A percentile compares a stretch with the other conserved stretches of the same genome.
Conservation (phyloP, 352 stramenopile genomes). For the Phytophthora megakarya region DNA sequence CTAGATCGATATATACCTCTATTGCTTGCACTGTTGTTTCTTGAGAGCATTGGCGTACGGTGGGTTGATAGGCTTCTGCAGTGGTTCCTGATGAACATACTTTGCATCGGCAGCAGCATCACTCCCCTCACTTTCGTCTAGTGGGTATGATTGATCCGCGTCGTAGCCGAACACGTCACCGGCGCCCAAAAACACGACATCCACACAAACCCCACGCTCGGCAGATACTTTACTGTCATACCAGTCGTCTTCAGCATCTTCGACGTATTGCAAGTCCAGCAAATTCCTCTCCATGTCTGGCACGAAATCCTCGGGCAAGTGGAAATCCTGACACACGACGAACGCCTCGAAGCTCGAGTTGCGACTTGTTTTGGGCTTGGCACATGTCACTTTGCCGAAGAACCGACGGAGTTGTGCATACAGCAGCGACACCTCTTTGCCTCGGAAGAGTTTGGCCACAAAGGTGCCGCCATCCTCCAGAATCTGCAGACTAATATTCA, state of each 20-base stretch:
- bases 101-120: constrained; percentile 17
- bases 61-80: constrained; percentile 88
- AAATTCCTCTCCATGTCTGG: constrained; percentile 75
- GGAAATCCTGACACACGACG: constrained; percentile 75
- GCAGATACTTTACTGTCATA: constrained; percentile 39
- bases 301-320: constrained; percentile 49
- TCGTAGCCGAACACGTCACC: constrained; percentile 83
- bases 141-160: constrained; percentile 83
- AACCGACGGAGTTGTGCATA: constrained; percentile 74
- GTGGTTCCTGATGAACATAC: constrained; percentile 76
- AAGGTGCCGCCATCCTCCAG: constrained; percentile 75
- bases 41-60: constrained; percentile 80
- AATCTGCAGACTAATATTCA: constrained; percentile 85
- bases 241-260: constrained; percentile 44
- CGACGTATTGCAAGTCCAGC: constrained; percentile 69
- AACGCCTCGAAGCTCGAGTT: constrained; percentile 89
- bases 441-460: constrained; percentile 87
- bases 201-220: constrained; percentile 53
- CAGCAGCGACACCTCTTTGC: constrained; percentile 77
- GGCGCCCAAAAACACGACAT: constrained; percentile 73
- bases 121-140: constrained; percentile 44
- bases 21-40: constrained; percentile 46
- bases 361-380: constrained; percentile 85
- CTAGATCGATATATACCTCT: constrained; percentile 22
- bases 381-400: constrained; percentile 75